phyloP scores from a whole-genome alignment of 2,329 filamentous ascomycete genomes.

The Coniochaeta sp. region DNA sequence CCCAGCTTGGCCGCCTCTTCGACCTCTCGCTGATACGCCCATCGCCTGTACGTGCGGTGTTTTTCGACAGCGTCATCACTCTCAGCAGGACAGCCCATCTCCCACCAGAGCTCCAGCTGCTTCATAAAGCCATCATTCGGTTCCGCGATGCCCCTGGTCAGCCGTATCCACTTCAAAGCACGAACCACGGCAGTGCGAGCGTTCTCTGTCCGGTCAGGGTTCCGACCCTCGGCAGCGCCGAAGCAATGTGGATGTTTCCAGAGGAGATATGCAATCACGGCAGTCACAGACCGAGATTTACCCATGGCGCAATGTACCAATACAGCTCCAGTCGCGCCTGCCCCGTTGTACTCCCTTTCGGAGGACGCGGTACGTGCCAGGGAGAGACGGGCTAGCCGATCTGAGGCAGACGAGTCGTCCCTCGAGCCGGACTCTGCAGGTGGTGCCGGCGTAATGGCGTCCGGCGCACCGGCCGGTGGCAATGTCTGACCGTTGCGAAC shows the following conservation, averaged over 20 bases:
- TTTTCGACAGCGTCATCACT: conserved; percentile 48
- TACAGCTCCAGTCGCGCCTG: conserved; percentile 30
- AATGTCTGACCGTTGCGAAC: not conserved
- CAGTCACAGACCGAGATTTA: conserved; percentile 84
- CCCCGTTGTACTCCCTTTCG: conserved; percentile 6
- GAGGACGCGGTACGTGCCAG: not conserved
- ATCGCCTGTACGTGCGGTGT: conserved; percentile 50
- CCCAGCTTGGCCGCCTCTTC: conserved; percentile 58
- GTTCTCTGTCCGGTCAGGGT: conserved; percentile 18
- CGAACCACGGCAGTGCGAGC: conserved; percentile 39
- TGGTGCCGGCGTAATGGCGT: not conserved
- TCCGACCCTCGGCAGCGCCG: conserved; percentile 35
- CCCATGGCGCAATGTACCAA: conserved; percentile 81
- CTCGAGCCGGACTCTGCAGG: not conserved
- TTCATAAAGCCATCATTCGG: conserved; percentile 89
- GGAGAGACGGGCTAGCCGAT: not conserved
- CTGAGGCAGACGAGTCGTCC: not conserved
- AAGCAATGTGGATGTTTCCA: conserved; percentile 53
- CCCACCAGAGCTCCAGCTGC: conserved; percentile 79
- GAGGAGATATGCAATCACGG: conserved; percentile 79
- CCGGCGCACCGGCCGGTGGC: not conserved
- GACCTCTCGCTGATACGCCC: conserved; percentile 28
- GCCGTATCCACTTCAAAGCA: conserved; percentile 63
- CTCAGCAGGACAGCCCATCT: conserved; percentile 70
- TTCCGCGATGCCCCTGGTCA: conserved; percentile 70